Evolutionary conservation across 2,329 filamentous ascomycete genomes (phyloP), one percentile per base, ranked within the genome.

Genomic region (Byssothecium circinans): DNA sequence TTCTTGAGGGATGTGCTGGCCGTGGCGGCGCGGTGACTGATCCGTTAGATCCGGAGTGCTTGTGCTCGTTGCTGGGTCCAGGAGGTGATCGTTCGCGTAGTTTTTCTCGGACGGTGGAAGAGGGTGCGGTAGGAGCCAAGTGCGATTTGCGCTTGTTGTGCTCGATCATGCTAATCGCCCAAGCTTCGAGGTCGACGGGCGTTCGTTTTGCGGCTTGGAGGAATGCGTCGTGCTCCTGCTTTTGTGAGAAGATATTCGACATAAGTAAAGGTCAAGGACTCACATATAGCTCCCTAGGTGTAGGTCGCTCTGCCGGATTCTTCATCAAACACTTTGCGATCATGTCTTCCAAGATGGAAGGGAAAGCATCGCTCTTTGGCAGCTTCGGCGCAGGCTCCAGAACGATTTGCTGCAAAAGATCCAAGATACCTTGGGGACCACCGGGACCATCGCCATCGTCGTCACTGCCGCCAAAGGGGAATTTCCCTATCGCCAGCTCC

Each of bases 301-400:
- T 97, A 42, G 92, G 94, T 43, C 94, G 84, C 65, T 89, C 84
- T 50, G 91, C 88, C 0, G 94, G 89, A 52, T 88, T 85, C 76
- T 99, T 99, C 71, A 86, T 85, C 57, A 99, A 76, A 74, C 94
- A 99, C 71, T 95, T 96, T 57, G 94, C 91, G 49, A 97, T 92
- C 84, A 97, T 96, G 57, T 97, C 91, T 62, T 97, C 92, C 38
- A 99, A 75, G 55, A 97, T 97, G 22, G 85, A 83, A 1, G 94
- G 94, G 78, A 99, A 99, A 2, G 94, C 94, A 67, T 97, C 94
- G 66, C 91, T 96, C 82, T 96, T 95, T 34, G 94, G 94, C 42
- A 99, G 81, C 68, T 84, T 91, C 1, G 94, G 94, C 3, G 94
- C 90, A 3, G 91, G 91, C 72, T 99, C 94, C 67, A 97, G 88